Percentiles rank a stretch among this genome's conserved stretches.
Evolutionary conservation across 2,329 filamentous ascomycete genomes (phyloP).

Genomic region (Alternaria arbusti): DNA sequence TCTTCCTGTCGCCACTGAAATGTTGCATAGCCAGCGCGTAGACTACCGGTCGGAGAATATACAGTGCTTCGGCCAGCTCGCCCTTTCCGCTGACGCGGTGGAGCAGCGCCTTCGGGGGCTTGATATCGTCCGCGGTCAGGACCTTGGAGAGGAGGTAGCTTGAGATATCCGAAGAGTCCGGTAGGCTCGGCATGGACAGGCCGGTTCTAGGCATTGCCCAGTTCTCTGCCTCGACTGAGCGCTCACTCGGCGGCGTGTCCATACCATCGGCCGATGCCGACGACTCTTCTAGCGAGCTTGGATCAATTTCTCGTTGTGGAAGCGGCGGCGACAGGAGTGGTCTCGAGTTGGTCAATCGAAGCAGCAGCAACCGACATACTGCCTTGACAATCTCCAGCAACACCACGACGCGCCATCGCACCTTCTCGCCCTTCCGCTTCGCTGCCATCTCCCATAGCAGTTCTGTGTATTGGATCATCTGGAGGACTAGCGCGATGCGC

Average conservation of each 20-base stretch:
- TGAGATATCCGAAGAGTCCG: constrained; percentile 80
- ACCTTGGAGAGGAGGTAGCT: constrained; percentile 88
- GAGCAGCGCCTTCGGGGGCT: constrained; percentile 84
- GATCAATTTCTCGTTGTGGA: constrained; percentile 82
- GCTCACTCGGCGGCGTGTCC: constrained; percentile 52
- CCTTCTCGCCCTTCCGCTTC: constrained; percentile 79
- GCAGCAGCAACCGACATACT: constrained; percentile 77
- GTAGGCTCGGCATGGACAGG: constrained; percentile 81
- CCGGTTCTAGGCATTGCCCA: constrained; percentile 97
- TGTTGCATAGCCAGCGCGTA: constrained; percentile 85
- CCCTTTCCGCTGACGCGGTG: constrained; percentile 76
- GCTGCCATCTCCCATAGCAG: constrained; percentile 97
- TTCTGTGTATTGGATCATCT: constrained; percentile 94
- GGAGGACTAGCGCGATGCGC: constrained; percentile 79
- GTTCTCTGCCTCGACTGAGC: constrained; percentile 53
- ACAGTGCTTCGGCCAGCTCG: constrained; percentile 85
- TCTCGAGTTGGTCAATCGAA: constrained; percentile 82
- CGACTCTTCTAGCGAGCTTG: constrained; percentile 63
- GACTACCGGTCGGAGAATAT: constrained; percentile 85
- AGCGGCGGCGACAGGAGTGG: constrained; percentile 83
- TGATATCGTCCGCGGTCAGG: constrained; percentile 94
- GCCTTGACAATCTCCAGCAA: constrained; percentile 87
- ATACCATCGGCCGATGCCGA: constrained; percentile 55
- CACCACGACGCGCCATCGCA: constrained; percentile 86
- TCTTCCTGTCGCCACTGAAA: constrained; percentile 72